Evolutionary conservation across 257 asterid species (phyloP).

Genomic region (Asclepias syriaca): DNA sequence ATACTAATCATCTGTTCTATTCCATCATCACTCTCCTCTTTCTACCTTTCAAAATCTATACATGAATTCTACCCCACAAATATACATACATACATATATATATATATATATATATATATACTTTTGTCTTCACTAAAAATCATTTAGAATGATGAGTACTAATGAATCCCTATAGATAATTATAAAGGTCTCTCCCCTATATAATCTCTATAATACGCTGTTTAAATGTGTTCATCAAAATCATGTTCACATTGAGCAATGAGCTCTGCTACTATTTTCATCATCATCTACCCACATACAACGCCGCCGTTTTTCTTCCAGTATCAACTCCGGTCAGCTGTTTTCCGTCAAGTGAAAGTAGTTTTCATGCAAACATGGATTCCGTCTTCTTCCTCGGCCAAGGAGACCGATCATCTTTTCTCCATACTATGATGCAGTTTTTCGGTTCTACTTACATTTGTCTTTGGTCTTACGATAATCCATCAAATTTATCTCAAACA

Average conservation of each 20-base stretch:
- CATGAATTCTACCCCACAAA: too few species aligned
- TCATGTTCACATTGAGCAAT: background rate
- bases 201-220: background rate
- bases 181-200: too few species aligned
- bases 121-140: too few species aligned
- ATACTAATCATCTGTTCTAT: background rate
- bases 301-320: background rate
- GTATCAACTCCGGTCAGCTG: too few species aligned
- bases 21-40: background rate
- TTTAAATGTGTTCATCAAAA: background rate
- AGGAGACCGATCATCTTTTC: constrained; percentile 44
- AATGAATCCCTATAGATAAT: background rate
- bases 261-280: background rate
- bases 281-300: background rate
- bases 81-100: too few species aligned
- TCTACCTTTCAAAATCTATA: constrained; percentile 4
- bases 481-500: constrained; percentile 19
- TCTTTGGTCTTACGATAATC: constrained; percentile 44
- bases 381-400: constrained; percentile 50
- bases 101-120: too few species aligned
- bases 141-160: background rate
- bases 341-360: too few species aligned
- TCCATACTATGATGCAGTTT: constrained; percentile 44
- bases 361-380: constrained; percentile 30
- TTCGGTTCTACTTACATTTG: constrained; percentile 55